Evolutionary conservation across 208 protist genomes (phyloP), one percentile per base, ranked within the genome.

Genomic region (Lotmaria passim): DNA sequence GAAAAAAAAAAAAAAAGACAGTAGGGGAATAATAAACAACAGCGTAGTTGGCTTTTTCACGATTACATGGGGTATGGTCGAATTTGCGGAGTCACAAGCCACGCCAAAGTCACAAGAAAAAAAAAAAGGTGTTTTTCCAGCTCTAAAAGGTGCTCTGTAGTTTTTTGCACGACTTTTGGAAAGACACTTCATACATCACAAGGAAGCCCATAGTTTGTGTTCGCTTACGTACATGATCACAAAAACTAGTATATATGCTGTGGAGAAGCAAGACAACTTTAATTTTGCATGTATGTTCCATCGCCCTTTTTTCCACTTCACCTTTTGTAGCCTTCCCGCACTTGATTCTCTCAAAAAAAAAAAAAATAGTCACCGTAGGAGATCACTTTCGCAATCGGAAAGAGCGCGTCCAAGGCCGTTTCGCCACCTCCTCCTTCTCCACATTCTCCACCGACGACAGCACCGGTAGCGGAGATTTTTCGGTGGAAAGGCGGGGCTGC

Each of bases 371-470:
- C 7, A 26, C 12, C 53, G 61, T 24, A 66, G 51, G 28, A 51
- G 21, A 14, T n/a, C 36, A 60, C 41, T 60, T 69, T 11, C 36
- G 41, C 2, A 60, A 17, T 10, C 51, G 63, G 14, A 11, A 30
- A 11, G 31, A n/a, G 26, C 53, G 53, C 53, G 12, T 19, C 19
- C 36, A 28, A 3, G 17, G 7, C 1, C 60, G 60, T 11, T 53
- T 53, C 33, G 56, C 46, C 17, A 46, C 14, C 7, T 31, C 19
- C 30, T 56, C 60, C 12, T 56, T 53, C 23, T 66, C 19, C 30
- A 66, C 60, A 15, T 56, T 53, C 23, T 66, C 60, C 5, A 51
- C 47, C 21, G 60, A 66, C 44, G 60, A 28, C 23, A 66, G 46
- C 47, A 56, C 46, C 28, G 60, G 60, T 23, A n/a, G 33, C 39